Base-by-base conservation (phyloP, 805 yeast genomes). In the Aciculoconidium aculeatum region DNA sequence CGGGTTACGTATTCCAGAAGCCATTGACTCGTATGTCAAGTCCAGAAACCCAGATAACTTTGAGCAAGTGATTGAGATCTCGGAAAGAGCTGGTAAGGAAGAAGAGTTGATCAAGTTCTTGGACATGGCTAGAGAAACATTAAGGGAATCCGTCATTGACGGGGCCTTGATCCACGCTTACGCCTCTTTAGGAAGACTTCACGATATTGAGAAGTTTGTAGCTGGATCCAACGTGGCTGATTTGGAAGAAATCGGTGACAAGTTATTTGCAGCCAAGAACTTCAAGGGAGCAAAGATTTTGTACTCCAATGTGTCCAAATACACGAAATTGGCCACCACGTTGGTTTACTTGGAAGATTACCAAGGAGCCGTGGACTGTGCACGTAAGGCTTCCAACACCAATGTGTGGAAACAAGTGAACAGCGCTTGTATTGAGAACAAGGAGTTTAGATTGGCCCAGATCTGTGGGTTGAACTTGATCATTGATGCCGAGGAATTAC, bases 311-410 rank as follows among this genome's bases (percentile, higher is more conserved):
- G 80, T 90, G 35, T 86, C 96, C 22, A 92, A 90, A 64, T 90
- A 94, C 71, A 81, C 96, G 27, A 92, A 88, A 58, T 74, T 92
- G 46, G 97, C 98, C 10, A 82, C 95, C n/a, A 90, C 97, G 17
- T 74, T 88, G 51, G 98, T 92, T 19, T 87, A 79, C 65, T 67
- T 92, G 49, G 78, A 77, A 32, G 96, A 92, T 55, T 88, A 86
- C 58, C 96, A 92, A 64, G 77, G 85, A 33, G 98, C 98, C 29
- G 98, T 92, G 39, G 97, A 92, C 53, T 87, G 96, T 61, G 98
- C 98, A 13, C 82, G 98, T 69, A 92, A 90, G 64, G 97, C 98
- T 3, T 83, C 95, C 19, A 87, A 86, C 58, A 75, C 81, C 37
- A 73, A 72, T 51, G 98, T 92, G 22, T 92, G 98, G 98, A 92